Evolutionary conservation across 225 moss, liverwort and hornwort species (phyloP).

Genomic region (Thuidium tamariscinum): DNA sequence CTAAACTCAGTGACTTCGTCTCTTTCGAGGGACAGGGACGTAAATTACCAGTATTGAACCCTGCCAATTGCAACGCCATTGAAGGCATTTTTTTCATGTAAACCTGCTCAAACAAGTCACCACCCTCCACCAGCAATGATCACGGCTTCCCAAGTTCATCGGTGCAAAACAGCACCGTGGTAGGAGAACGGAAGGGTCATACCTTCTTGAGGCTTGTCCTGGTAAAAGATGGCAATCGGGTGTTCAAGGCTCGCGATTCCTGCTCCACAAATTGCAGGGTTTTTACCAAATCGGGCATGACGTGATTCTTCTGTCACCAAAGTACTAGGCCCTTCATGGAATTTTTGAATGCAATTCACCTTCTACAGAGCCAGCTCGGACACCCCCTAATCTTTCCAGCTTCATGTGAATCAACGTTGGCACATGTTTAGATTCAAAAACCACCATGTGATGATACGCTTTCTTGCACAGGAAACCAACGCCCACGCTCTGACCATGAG

Average conservation of each 20-base stretch:
- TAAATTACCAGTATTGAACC: background rate
- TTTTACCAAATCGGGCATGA: background rate
- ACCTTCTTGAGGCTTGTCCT: background rate
- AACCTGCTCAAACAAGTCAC: background rate
- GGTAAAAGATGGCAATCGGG: background rate
- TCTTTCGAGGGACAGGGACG: background rate
- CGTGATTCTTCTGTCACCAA: background rate
- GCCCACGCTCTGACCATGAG: conserved; percentile 53
- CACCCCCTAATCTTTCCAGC: background rate
- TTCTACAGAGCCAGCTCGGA: background rate
- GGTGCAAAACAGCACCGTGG: background rate
- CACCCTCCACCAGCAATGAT: background rate
- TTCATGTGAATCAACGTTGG: background rate
- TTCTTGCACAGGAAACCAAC: conserved; percentile 24
- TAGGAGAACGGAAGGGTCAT: background rate
- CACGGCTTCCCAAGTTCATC: background rate
- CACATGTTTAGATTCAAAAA: background rate
- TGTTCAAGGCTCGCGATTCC: background rate
- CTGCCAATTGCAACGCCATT: background rate
- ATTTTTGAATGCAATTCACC: background rate
- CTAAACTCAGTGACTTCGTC: background rate
- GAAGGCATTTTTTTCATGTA: background rate
- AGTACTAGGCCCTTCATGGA: background rate
- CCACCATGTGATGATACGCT: conserved; percentile 20
- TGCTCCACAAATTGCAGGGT: background rate